Percentiles rank a stretch among this genome's conserved stretches.
Conservation (phyloP, 176 grass and related monocot genomes). For the Zizania latifolia region DNA sequence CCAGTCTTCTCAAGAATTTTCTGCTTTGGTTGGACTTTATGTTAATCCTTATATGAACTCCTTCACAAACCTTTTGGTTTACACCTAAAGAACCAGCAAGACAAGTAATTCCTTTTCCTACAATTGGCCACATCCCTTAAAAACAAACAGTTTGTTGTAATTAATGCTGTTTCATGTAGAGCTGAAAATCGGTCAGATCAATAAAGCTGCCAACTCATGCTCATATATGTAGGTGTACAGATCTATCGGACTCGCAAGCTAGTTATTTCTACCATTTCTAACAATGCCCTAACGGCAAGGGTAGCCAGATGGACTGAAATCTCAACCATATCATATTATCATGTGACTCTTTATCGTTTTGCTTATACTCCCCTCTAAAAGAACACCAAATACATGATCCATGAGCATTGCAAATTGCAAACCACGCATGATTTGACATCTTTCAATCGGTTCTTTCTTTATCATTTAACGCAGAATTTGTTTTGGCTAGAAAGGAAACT, state of each 20-base stretch:
- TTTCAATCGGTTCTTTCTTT: no score
- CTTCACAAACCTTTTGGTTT: not conserved
- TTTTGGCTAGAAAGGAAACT: not conserved
- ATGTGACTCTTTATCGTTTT: not conserved
- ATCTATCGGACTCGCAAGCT: not conserved
- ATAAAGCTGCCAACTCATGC: not conserved
- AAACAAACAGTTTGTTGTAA: not conserved
- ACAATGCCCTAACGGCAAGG: conserved; percentile 12
- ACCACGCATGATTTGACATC: not conserved
- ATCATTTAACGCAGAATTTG: no score
- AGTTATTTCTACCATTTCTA: not conserved
- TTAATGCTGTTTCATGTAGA: not conserved
- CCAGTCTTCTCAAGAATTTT: not conserved
- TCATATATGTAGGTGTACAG: not conserved
- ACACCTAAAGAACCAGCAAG: not conserved
- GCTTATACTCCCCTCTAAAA: not conserved
- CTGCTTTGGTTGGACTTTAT: not conserved
- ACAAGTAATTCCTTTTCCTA: not conserved
- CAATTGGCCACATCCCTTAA: not conserved
- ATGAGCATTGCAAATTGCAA: not conserved
- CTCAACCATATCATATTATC: not conserved
- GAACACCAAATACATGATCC: not conserved
- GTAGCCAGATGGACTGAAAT: not conserved
- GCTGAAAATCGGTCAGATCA: not conserved
- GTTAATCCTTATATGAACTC: not conserved